A percentile compares a stretch with the other conserved stretches of the same genome.
These are phyloP conservation scores for Mycena rosella DNA, from an alignment of 768 basidiomycete species.

Conservation along the genomic window DNA sequence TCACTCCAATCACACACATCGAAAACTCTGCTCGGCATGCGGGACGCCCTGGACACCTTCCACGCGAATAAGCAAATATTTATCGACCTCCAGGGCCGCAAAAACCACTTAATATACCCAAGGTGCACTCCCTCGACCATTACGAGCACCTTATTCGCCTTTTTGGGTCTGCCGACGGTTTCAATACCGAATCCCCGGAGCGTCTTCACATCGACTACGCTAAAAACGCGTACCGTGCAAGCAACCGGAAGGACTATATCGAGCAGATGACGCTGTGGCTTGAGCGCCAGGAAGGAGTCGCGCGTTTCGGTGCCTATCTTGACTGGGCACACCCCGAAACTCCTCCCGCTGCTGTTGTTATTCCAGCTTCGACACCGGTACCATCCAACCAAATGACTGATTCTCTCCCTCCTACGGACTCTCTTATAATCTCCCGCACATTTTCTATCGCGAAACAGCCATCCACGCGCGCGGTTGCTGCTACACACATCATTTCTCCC, in stretches of 20 bases:
- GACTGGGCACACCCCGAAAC: not conserved
- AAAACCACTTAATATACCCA: conserved; percentile 51
- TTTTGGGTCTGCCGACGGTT: conserved; percentile 42
- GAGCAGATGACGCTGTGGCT: conserved; percentile 54
- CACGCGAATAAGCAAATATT: conserved; percentile 46
- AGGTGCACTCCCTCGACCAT: conserved; percentile 47
- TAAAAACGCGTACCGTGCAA: conserved; percentile 45
- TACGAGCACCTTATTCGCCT: conserved; percentile 41
- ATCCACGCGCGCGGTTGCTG: not conserved
- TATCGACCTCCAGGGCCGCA: conserved; percentile 33
- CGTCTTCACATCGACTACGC: conserved; percentile 22
- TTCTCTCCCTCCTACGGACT: not conserved
- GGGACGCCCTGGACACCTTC: conserved; percentile 38
- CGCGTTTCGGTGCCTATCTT: not conserved
- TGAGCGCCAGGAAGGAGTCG: conserved; percentile 42
- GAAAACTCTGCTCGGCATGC: conserved; percentile 38
- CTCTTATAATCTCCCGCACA: not conserved
- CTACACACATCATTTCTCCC: not conserved
- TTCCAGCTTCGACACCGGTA: too few species aligned
- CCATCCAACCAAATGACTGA: too few species aligned
- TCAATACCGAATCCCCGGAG: conserved; percentile 44
- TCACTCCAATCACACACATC: conserved; percentile 39
- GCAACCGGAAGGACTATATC: conserved; percentile 42
- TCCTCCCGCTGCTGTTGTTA: not conserved
- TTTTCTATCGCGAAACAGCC: conserved; percentile 1